phyloP scores from a whole-genome alignment of 2,329 filamentous ascomycete genomes.

The Talaromyces piceae region DNA sequence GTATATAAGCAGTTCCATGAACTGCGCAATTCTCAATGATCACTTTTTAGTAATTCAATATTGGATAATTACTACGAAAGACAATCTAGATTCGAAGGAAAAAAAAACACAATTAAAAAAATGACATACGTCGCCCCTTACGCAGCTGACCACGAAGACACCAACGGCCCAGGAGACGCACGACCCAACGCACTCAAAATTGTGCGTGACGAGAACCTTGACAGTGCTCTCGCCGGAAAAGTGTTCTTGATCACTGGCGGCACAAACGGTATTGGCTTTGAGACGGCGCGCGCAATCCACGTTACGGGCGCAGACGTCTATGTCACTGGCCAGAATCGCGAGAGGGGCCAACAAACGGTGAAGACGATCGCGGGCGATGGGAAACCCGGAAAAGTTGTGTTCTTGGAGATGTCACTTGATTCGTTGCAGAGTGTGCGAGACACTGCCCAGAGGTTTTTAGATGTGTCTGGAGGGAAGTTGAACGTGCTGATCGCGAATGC shows the following conservation, averaged over 20 bases:
- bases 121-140: conserved; percentile 6
- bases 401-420: conserved; percentile 7
- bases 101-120: not conserved
- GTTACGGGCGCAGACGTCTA: conserved; percentile 9
- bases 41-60: no score
- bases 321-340: conserved; percentile 5
- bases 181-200: conserved; percentile 10
- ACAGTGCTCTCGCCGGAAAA: not conserved
- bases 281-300: conserved; percentile 9
- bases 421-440: conserved; percentile 4
- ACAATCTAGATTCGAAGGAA: no score
- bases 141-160: conserved; percentile 4
- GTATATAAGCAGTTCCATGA: not conserved
- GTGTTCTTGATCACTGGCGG: conserved; percentile 6
- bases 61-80: no score
- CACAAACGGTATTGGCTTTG: conserved; percentile 8
- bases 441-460: conserved; percentile 1
- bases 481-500: conserved; percentile 10
- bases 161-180: conserved; percentile 7
- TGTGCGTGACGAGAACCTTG: conserved; percentile 5
- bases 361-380: conserved; percentile 3
- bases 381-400: conserved; percentile 6
- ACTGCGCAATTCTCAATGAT: no score
- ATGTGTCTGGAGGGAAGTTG: conserved; percentile 3
- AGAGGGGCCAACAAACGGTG: conserved; percentile 1